A percentile compares a stretch with the other conserved stretches of the same genome.
phyloP scores from a whole-genome alignment of 352 stramenopile genomes.

The Pythium rishiriense region DNA sequence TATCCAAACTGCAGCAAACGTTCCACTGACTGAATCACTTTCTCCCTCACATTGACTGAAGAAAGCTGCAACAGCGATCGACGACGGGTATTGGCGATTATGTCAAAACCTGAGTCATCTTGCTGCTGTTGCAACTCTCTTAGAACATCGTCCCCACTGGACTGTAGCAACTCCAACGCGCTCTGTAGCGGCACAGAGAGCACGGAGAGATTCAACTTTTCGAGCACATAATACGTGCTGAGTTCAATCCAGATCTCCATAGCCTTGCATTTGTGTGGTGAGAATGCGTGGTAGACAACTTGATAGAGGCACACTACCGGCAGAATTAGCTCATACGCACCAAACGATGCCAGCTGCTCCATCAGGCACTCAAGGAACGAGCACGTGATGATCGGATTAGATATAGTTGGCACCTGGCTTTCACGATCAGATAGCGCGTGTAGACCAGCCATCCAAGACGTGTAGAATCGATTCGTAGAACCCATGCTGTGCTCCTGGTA shows the following conservation, averaged over 20 bases:
- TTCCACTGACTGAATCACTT: conserved; percentile 32
- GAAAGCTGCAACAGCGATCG: conserved; percentile 31
- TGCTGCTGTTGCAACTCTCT: conserved; percentile 45
- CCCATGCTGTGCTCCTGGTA: conserved; percentile 46
- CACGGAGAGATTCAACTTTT: conserved; percentile 44
- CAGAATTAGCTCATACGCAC: conserved; percentile 38
- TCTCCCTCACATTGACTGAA: conserved; percentile 30
- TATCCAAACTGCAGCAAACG: conserved; percentile 56
- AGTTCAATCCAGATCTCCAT: conserved; percentile 63
- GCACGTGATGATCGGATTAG: conserved; percentile 49
- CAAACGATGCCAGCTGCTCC: conserved; percentile 33
- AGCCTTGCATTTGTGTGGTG: conserved; percentile 31
- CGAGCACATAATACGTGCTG: conserved; percentile 43
- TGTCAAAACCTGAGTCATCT: neutral
- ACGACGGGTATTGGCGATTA: neutral
- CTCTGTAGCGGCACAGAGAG: conserved; percentile 51
- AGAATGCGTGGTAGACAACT: conserved; percentile 45
- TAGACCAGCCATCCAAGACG: conserved; percentile 44
- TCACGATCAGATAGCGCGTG: neutral
- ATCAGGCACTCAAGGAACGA: conserved; percentile 52
- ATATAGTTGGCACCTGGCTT: conserved; percentile 27
- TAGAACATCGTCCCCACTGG: conserved; percentile 35
- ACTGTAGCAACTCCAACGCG: conserved; percentile 53
- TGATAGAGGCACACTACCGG: conserved; percentile 51
- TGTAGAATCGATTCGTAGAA: conserved; percentile 47